Evolutionary conservation across 352 stramenopile species (phyloP).

Genomic region (Pythium scleroteichum): DNA sequence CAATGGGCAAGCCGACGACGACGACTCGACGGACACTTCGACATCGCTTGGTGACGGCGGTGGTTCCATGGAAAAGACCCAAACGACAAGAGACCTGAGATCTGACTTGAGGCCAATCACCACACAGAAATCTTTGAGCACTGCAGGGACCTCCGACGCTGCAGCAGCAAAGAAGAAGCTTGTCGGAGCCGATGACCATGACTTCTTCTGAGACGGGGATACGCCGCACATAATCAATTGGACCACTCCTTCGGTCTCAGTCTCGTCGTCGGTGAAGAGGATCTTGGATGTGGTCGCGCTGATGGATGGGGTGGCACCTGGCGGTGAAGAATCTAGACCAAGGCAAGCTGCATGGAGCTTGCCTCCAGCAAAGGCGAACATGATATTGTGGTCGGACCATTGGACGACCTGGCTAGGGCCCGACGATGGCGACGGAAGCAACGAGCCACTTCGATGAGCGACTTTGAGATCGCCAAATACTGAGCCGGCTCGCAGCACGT

Average conservation of each 20-base stretch:
- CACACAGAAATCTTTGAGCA: conserved; percentile 60
- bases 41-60: neutral
- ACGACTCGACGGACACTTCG: conserved; percentile 12
- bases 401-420: neutral
- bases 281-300: conserved; percentile 10
- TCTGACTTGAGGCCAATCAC: conserved; percentile 47
- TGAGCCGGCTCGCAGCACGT: conserved; percentile 10
- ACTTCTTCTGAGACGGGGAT: conserved; percentile 37
- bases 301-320: neutral
- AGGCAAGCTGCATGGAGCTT: conserved; percentile 10
- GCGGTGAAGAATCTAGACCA: neutral
- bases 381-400: conserved; percentile 15
- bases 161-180: conserved; percentile 24
- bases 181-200: conserved; percentile 44
- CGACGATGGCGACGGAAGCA: neutral
- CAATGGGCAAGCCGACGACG: conserved; percentile 14
- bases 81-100: conserved; percentile 45
- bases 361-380: conserved; percentile 19
- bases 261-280: conserved; percentile 26
- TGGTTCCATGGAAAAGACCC: conserved; percentile 59
- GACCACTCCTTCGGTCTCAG: conserved; percentile 9
- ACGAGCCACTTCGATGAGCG: neutral
- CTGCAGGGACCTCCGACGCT: neutral
- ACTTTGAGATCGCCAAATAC: conserved; percentile 11
- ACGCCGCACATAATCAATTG: conserved; percentile 24